Conservation (phyloP, 2,329 filamentous ascomycete genomes). For the Fusarium mexicanum region DNA sequence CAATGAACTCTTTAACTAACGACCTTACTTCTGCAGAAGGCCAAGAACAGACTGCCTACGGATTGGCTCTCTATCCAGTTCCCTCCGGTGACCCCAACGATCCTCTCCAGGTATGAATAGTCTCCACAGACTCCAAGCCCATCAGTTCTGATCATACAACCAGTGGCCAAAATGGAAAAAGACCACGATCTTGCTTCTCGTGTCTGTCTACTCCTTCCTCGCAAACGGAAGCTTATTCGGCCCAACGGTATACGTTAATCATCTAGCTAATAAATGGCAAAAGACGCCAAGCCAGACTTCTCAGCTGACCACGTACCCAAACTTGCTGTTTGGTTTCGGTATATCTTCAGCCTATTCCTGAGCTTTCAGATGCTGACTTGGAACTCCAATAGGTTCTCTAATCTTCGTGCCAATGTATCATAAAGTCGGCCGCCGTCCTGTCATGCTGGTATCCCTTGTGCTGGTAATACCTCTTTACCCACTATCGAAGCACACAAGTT, state of each 20-base stretch:
- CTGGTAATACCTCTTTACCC: not conserved
- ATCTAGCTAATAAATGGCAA: not conserved
- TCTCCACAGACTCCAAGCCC: too few species aligned
- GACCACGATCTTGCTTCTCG: not conserved
- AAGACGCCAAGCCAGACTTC: not conserved
- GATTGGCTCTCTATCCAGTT: not conserved
- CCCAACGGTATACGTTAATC: not conserved
- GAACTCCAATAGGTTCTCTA: not conserved
- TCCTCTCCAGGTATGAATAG: not conserved
- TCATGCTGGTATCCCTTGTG: not conserved
- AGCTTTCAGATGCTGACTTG: not conserved
- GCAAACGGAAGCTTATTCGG: not conserved
- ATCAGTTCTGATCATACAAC: not conserved
- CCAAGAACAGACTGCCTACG: not conserved
- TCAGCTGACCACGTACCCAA: not conserved
- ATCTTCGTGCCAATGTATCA: not conserved
- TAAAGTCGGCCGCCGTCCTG: not conserved
- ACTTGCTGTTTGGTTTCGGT: not conserved
- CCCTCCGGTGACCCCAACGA: not conserved
- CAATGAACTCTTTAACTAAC: too few species aligned
- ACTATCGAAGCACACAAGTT: not conserved
- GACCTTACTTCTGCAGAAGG: not conserved
- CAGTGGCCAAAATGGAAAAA: not conserved
- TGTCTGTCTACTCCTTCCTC: not conserved
- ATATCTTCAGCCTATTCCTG: not conserved